Evolutionary conservation across 1,284 basidiomycete species (phyloP).

Genomic region (Earliella scabrosa): DNA sequence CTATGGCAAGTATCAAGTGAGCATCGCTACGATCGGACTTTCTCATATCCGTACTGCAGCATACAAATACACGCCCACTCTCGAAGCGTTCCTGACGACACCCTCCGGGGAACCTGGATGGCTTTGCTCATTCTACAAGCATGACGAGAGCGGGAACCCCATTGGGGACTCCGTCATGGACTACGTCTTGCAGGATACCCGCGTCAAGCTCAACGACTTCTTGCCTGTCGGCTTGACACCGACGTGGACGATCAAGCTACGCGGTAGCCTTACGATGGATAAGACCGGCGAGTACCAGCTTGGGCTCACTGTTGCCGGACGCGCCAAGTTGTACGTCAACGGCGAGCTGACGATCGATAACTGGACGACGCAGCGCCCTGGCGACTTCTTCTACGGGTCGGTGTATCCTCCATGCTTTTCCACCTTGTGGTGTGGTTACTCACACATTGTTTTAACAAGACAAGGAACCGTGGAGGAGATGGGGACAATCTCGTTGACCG

Average conservation of each 20-base stretch:
- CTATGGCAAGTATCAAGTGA: too few relatives aligned
- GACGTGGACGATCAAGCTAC: conserved; percentile 66
- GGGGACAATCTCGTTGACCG: conserved; percentile 47
- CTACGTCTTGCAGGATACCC: conserved; percentile 62
- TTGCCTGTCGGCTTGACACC: conserved; percentile 61
- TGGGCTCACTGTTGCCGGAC: conserved; percentile 71
- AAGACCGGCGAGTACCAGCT: conserved; percentile 68
- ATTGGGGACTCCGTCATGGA: conserved; percentile 45
- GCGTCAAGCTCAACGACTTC: conserved; percentile 70
- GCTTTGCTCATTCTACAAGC: conserved; percentile 64
- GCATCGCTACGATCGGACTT: too few relatives aligned
- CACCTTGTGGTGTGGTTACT: too few relatives aligned
- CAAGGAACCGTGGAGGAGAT: conserved; percentile 70
- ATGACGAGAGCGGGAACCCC: conserved; percentile 50
- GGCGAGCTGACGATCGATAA: conserved; percentile 68
- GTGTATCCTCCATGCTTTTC: too few relatives aligned
- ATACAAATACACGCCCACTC: conserved; percentile 61
- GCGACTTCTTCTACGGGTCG: conserved; percentile 71
- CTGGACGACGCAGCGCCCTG: conserved; percentile 68
- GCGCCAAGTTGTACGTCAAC: conserved; percentile 66
- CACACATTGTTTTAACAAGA: too few relatives aligned
- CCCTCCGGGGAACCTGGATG: conserved; percentile 58
- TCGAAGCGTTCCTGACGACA: conserved; percentile 58
- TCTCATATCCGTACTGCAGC: too few relatives aligned
- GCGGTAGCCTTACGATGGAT: conserved; percentile 56